These are phyloP conservation scores for Emericellopsis atlantica DNA, from an alignment of 2,329 filamentous ascomycete genomes.

Conservation along the genomic window DNA sequence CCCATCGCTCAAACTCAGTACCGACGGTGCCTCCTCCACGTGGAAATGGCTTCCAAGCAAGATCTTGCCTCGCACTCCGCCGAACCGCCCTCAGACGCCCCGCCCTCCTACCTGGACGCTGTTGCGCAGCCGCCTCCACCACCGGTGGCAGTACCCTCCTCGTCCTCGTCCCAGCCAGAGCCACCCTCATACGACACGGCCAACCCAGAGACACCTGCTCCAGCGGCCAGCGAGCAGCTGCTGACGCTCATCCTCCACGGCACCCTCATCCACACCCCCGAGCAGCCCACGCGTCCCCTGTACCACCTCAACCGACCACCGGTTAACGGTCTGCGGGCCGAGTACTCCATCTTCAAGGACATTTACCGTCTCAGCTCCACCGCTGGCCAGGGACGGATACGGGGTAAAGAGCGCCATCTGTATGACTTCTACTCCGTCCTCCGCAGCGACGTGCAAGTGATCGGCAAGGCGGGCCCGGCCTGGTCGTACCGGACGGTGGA, in stretches of 20 bases:
- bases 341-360: not conserved
- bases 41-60: no score
- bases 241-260: not conserved
- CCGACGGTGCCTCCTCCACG: no score
- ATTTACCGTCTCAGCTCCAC: not conserved
- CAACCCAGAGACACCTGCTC: not conserved
- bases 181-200: not conserved
- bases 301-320: not conserved
- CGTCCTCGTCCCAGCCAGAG: not conserved
- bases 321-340: not conserved
- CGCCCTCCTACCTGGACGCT: not conserved
- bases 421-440: not conserved
- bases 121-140: not conserved
- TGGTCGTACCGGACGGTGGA: not conserved
- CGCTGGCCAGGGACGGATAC: not conserved
- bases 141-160: not conserved
- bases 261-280: not conserved
- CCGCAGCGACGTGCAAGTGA: not conserved
- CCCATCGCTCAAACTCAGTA: no score
- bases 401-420: not conserved
- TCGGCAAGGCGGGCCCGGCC: not conserved
- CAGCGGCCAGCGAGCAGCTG: not conserved
- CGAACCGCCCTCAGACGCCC: not conserved
- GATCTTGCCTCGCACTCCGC: no score
- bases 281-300: not conserved